phyloP scores from a whole-genome alignment of 208 protist genomes.

The Leishmania major region DNA sequence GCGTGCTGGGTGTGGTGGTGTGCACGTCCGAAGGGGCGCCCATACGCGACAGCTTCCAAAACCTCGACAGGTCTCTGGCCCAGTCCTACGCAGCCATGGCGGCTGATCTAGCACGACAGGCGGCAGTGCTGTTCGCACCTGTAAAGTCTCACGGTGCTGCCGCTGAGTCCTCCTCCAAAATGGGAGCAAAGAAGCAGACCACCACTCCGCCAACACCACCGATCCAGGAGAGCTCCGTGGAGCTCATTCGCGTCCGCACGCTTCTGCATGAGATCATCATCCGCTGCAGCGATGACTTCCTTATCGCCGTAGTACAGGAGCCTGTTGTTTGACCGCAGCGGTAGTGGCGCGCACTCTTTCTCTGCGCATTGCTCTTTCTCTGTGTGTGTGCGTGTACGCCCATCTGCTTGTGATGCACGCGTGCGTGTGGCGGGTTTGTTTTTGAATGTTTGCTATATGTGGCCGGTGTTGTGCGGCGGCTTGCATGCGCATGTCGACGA shows the following conservation, averaged over 20 bases:
- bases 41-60: slow-evolving; percentile 85
- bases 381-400: not conserved
- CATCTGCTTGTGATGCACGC: not conserved
- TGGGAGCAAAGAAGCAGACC: slow-evolving; percentile 9
- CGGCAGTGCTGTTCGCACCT: slow-evolving; percentile 27
- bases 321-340: slow-evolving; percentile 40
- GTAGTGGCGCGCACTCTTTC: not conserved
- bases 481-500: not conserved
- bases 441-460: not conserved
- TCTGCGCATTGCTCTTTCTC: not conserved
- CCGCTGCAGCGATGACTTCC: slow-evolving; percentile 70
- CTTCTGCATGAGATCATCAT: slow-evolving; percentile 78
- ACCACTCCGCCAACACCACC: slow-evolving; percentile 16
- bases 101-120: slow-evolving; percentile 44
- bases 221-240: slow-evolving; percentile 50
- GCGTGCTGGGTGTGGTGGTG: slow-evolving; percentile 79
- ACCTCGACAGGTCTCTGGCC: slow-evolving; percentile 70
- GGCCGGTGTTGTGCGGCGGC: not conserved
- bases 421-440: not conserved
- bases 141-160: slow-evolving; percentile 7
- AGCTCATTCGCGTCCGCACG: slow-evolving; percentile 76
- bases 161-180: slow-evolving; percentile 2
- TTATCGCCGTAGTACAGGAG: slow-evolving; percentile 86
- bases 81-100: slow-evolving; percentile 63
- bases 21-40: slow-evolving; percentile 72